Base-by-base conservation (phyloP, 768 basidiomycete genomes). In the Suillus occidentalis region DNA sequence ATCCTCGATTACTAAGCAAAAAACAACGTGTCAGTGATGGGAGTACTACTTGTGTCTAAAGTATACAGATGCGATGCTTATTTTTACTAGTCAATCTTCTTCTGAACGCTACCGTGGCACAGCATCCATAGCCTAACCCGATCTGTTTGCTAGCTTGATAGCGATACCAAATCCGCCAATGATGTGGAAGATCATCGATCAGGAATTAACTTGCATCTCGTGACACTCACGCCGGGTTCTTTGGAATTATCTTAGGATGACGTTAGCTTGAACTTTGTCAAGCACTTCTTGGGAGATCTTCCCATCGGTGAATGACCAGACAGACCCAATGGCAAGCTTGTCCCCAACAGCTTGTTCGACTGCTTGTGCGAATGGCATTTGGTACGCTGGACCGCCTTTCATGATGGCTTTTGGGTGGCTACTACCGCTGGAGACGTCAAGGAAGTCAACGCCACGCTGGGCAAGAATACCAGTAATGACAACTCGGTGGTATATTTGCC, bases 351-450 rank as follows among this genome's bases (percentile, higher is more conserved):
- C 81, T 58, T 81, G 74, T 70, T 86, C 84, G 61, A 85, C 84
- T 10, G 80, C 80, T n/a, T 80, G 79, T 0, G 87, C 82, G 63
- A 87, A 85, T 0, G 79, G 84, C 1, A 86, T 84, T 76, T 91
- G 86, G 67, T 82, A 87, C 7, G 79, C 3, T 2, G 37, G 4
- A 7, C 65, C 61, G 1, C 22, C 22, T 22, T 66, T 68, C 10
- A 69, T 18, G 1, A 63, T 49, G 65, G 85, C 84, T 55, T 71
- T 69, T 0, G 80, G 72, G 63, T 81, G 77, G 60, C 82, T 84
- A 2, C 90, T 92, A 5, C 87, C 90, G 0, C 83, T 81, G 6
- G 87, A 89, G 40, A 91, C 83, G 68, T 94, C 91, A 56, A 94
- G 76, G 42, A 94, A 78, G 73, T 94, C 92, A 60, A 94, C 83